Percentiles rank a stretch among this genome's conserved stretches.
These are phyloP conservation scores for Saprolegnia parasitica DNA, from an alignment of 352 stramenopile species.

Conservation along the genomic window DNA sequence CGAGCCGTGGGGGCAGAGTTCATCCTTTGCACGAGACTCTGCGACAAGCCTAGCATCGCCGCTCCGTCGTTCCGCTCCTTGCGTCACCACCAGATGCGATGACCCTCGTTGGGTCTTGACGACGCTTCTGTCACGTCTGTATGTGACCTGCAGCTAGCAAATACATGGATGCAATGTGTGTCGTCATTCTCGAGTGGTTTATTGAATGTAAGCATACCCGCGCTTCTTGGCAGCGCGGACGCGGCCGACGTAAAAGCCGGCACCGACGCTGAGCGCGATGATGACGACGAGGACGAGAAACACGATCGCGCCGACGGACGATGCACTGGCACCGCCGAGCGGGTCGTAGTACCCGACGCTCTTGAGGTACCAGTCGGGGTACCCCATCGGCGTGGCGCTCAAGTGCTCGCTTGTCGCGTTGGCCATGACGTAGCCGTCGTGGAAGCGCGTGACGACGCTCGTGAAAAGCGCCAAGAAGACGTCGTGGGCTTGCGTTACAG, in stretches of 20 bases:
- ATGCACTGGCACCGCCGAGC: neutral
- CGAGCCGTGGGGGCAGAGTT: too few species aligned
- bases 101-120: too few species aligned
- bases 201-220: conserved; percentile 23
- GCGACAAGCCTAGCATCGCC: too few species aligned
- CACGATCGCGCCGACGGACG: neutral
- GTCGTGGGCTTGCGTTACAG: conserved; percentile 48
- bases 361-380: conserved; percentile 79
- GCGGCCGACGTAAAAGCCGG: conserved; percentile 17
- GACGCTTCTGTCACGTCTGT: too few species aligned
- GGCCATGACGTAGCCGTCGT: conserved; percentile 72
- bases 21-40: too few species aligned
- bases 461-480: conserved; percentile 62
- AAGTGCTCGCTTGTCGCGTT: conserved; percentile 46
- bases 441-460: conserved; percentile 64
- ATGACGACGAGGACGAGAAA: conserved; percentile 6
- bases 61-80: too few species aligned
- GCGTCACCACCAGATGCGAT: too few species aligned
- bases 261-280: neutral
- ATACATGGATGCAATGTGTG: too few species aligned
- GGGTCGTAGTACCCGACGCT: conserved; percentile 61
- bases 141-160: too few species aligned
- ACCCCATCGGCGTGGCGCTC: conserved; percentile 58
- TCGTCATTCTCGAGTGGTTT: neutral
- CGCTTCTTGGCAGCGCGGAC: neutral